These are phyloP conservation scores for Pleurotus salmoneostramineus DNA, from an alignment of 768 basidiomycete species.

Conservation along the genomic window DNA sequence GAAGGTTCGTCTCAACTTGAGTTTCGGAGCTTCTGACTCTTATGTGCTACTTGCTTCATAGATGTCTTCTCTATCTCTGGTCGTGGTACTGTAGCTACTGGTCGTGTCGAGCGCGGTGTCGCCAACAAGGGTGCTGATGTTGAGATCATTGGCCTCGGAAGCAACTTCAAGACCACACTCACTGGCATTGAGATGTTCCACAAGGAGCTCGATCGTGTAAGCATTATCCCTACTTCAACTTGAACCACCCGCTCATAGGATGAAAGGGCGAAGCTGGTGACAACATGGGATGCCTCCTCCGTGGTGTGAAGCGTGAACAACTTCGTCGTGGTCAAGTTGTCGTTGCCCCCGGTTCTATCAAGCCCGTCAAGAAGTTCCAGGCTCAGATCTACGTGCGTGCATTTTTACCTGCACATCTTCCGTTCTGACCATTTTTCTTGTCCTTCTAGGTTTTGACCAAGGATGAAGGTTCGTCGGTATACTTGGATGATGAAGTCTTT, in stretches of 20 bases:
- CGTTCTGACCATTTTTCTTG: neutral
- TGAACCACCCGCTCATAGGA: neutral
- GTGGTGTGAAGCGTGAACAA: conserved; percentile 97
- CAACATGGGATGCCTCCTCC: conserved; percentile 97
- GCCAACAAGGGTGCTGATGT: conserved; percentile 91
- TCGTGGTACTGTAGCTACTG: conserved; percentile 96
- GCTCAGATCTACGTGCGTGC: conserved; percentile 81
- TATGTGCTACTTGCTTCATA: conserved; percentile 11
- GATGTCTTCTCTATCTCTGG: conserved; percentile 98
- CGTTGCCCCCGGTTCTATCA: conserved; percentile 84
- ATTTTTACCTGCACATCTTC: neutral
- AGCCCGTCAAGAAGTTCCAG: conserved; percentile 91
- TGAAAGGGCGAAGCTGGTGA: conserved; percentile 91
- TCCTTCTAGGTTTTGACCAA: conserved; percentile 68
- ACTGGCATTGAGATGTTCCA: conserved; percentile 99
- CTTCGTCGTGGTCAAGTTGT: conserved; percentile 91
- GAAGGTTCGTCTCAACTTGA: conserved; percentile 51
- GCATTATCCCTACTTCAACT: conserved; percentile 12
- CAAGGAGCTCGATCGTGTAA: conserved; percentile 93
- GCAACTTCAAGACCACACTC: conserved; percentile 82
- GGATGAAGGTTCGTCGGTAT: conserved; percentile 57
- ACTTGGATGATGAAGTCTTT: neutral
- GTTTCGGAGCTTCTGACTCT: neutral
- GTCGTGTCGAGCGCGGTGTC: conserved; percentile 90
- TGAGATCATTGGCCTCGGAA: conserved; percentile 87